Evolutionary conservation across 139 green algal species (phyloP).

Genomic region (Auxenochlorella pyrenoidosa): DNA sequence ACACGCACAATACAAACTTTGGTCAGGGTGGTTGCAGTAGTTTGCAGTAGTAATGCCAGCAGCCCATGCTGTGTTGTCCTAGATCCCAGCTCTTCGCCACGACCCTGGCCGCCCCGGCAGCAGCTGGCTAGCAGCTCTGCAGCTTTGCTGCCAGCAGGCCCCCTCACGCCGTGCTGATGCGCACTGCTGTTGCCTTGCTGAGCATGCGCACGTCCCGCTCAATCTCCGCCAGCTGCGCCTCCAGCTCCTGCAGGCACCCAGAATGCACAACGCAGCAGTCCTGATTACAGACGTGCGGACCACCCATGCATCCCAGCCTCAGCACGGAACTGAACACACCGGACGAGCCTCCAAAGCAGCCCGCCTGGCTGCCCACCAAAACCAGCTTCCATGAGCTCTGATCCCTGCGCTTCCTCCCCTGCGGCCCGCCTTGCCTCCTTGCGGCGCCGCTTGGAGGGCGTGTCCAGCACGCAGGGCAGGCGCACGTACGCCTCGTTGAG

Average conservation of each 20-base stretch:
- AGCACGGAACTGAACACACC: too few relatives aligned
- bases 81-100: too few relatives aligned
- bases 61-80: too few relatives aligned
- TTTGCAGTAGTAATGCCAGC: too few relatives aligned
- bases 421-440: constrained; percentile 63
- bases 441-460: constrained; percentile 70
- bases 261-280: not conserved
- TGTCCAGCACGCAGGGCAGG: constrained; percentile 81
- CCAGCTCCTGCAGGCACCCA: constrained; percentile 27
- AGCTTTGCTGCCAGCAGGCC: not conserved
- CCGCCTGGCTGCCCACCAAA: too few relatives aligned
- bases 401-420: too few relatives aligned
- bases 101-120: too few relatives aligned
- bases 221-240: constrained; percentile 35
- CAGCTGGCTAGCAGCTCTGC: too few relatives aligned
- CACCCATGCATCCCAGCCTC: not conserved
- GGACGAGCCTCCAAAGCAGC: not conserved
- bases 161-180: constrained; percentile 4
- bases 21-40: too few relatives aligned
- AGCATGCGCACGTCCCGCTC: constrained; percentile 34
- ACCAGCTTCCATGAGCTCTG: too few relatives aligned
- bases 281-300: not conserved
- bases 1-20: too few relatives aligned
- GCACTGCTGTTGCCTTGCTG: constrained; percentile 11
- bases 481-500: constrained; percentile 88